Evolutionary conservation across 805 yeast species (phyloP).

Genomic region (Alloascoidea africana): DNA sequence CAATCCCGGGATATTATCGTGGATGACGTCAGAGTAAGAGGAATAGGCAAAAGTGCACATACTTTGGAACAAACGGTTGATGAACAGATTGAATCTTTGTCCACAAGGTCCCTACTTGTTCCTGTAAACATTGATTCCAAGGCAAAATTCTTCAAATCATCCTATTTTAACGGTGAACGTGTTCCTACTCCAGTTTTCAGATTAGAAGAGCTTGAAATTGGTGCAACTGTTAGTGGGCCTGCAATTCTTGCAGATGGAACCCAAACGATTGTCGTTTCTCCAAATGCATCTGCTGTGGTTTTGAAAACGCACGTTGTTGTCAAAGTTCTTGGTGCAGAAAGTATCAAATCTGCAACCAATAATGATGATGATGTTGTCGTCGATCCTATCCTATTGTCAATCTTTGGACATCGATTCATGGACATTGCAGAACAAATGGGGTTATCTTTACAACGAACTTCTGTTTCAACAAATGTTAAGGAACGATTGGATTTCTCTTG

Average conservation of each 20-base stretch:
- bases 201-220: slow-evolving; percentile 36
- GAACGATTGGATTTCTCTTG: slow-evolving; percentile 77
- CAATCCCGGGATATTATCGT: slow-evolving; percentile 42
- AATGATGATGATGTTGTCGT: slow-evolving; percentile 19
- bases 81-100: slow-evolving; percentile 21
- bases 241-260: slow-evolving; percentile 69
- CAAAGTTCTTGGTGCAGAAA: slow-evolving; percentile 12
- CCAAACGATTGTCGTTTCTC: slow-evolving; percentile 65
- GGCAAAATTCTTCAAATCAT: slow-evolving; percentile 23
- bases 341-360: slow-evolving; percentile 7
- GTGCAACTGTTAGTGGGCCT: slow-evolving; percentile 48
- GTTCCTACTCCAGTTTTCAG: slow-evolving; percentile 37
- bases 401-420: slow-evolving; percentile 76
- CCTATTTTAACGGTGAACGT: slow-evolving; percentile 42
- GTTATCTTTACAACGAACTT: slow-evolving; percentile 58
- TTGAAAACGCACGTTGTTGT: slow-evolving; percentile 50
- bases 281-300: slow-evolving; percentile 38
- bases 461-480: slow-evolving; percentile 72
- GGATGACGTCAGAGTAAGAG: slow-evolving; percentile 63
- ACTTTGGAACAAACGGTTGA: slow-evolving; percentile 29
- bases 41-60: slow-evolving; percentile 43
- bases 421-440: slow-evolving; percentile 91
- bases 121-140: background rate
- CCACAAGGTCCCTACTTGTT: too few relatives aligned
- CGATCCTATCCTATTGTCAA: slow-evolving; percentile 62